These are phyloP conservation scores for Solanum acaule DNA, from an alignment of 257 asterid genomes.

Conservation along the genomic window DNA sequence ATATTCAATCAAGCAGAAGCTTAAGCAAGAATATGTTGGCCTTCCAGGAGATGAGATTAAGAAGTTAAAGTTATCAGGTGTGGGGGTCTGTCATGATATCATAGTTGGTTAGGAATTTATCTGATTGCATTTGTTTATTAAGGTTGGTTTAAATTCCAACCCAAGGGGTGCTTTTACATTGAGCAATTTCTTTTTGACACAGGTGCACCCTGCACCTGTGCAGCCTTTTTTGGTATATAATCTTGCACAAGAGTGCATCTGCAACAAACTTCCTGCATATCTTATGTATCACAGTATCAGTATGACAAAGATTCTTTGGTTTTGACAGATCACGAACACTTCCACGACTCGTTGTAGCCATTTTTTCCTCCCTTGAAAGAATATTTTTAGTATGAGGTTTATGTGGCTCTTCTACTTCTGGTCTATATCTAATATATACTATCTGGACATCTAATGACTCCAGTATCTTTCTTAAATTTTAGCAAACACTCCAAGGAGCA, in stretches of 20 bases:
- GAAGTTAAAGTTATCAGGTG: constrained; percentile 64
- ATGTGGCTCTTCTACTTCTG: not conserved
- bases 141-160: not conserved
- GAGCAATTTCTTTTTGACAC: not conserved
- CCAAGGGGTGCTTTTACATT: not conserved
- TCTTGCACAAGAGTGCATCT: not conserved
- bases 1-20: constrained; percentile 70
- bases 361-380: not conserved
- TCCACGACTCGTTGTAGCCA: not conserved
- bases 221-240: not conserved
- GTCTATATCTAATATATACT: not conserved
- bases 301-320: not conserved
- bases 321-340: constrained; percentile 65
- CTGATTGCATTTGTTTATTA: not conserved
- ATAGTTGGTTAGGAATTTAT: not conserved
- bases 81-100: constrained; percentile 46
- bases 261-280: not conserved
- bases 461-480: not conserved
- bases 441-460: not conserved
- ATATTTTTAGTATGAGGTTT: not conserved
- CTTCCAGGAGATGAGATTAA: constrained; percentile 61
- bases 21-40: constrained; percentile 72
- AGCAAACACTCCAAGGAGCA: not conserved
- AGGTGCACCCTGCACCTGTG: not conserved
- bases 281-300: constrained; percentile 15